Evolutionary conservation across 345 rosid species (phyloP).

Genomic region (Gossypium bickii): DNA sequence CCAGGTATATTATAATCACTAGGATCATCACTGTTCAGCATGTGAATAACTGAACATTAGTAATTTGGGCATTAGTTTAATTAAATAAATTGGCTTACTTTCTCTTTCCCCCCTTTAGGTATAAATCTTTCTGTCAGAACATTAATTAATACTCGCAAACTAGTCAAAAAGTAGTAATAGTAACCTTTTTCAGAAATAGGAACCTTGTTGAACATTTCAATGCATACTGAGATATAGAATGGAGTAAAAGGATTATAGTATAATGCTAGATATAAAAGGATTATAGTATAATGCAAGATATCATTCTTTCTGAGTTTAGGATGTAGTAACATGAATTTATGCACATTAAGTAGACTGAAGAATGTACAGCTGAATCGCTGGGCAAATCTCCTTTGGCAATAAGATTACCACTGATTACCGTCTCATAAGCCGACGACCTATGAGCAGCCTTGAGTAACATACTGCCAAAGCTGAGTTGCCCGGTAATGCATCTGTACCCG

Average conservation of each 20-base stretch:
- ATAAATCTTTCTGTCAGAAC: background rate
- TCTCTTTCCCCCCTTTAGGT: background rate
- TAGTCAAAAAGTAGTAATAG: background rate
- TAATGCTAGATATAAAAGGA: background rate
- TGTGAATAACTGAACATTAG: no score
- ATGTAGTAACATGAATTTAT: background rate
- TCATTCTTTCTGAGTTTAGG: no score
- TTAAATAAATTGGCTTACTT: background rate
- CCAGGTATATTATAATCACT: no score
- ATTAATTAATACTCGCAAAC: background rate
- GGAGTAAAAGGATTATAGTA: background rate
- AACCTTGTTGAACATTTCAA: background rate
- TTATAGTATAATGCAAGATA: background rate
- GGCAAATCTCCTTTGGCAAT: slow-evolving; percentile 56
- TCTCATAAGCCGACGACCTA: background rate
- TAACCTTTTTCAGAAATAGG: background rate
- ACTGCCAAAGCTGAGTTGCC: slow-evolving; percentile 41
- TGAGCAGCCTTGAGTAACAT: slow-evolving; percentile 5
- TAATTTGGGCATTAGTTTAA: background rate
- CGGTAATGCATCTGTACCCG: slow-evolving; percentile 23
- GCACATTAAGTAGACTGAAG: background rate
- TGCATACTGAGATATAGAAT: background rate
- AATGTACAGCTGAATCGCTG: slow-evolving; percentile 28
- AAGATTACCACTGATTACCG: slow-evolving; percentile 9
- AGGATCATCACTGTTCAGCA: no score